These are phyloP conservation scores for Rhizopus stolonifer DNA, from an alignment of 371 early-diverging fungal genomes.

Conservation along the genomic window DNA sequence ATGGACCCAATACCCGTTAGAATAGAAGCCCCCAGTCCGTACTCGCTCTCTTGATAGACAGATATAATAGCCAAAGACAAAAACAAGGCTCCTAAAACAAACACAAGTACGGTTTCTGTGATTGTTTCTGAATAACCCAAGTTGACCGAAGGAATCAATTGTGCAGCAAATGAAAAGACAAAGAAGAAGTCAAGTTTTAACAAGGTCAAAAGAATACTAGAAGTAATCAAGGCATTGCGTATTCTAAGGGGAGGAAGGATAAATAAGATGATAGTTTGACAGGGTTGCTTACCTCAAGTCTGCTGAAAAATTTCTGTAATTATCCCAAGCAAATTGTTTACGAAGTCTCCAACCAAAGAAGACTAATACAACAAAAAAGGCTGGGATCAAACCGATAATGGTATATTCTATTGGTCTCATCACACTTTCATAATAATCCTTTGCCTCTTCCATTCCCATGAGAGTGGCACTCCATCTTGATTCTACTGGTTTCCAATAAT, in stretches of 20 bases:
- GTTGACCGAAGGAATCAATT: constrained; percentile 47
- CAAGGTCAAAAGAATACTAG: constrained; percentile 38
- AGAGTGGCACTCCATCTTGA: constrained; percentile 25
- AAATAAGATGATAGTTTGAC: too few relatives aligned
- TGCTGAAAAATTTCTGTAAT: constrained; percentile 51
- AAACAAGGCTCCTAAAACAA: constrained; percentile 37
- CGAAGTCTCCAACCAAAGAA: constrained; percentile 44
- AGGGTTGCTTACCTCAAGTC: constrained; percentile 52
- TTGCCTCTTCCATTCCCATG: constrained; percentile 30
- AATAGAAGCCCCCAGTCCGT: constrained; percentile 27
- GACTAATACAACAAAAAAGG: constrained; percentile 39
- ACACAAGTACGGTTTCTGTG: constrained; percentile 42
- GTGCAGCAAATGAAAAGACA: constrained; percentile 50
- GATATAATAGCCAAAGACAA: constrained; percentile 32
- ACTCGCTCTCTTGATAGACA: constrained; percentile 44
- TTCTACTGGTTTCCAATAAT: constrained; percentile 13
- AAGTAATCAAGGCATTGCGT: constrained; percentile 40
- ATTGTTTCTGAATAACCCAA: constrained; percentile 39
- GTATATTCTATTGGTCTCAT: constrained; percentile 51
- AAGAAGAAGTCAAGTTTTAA: constrained; percentile 52
- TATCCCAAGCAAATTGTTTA: constrained; percentile 56
- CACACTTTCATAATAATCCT: constrained; percentile 27
- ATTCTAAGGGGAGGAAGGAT: too few relatives aligned
- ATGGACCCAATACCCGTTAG: constrained; percentile 17
- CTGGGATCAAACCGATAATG: constrained; percentile 50